Evolutionary conservation across 495 filamentous ascomycete genomes (phyloP), one percentile per base, ranked within the genome.

Genomic region (Neurospora sp.): DNA sequence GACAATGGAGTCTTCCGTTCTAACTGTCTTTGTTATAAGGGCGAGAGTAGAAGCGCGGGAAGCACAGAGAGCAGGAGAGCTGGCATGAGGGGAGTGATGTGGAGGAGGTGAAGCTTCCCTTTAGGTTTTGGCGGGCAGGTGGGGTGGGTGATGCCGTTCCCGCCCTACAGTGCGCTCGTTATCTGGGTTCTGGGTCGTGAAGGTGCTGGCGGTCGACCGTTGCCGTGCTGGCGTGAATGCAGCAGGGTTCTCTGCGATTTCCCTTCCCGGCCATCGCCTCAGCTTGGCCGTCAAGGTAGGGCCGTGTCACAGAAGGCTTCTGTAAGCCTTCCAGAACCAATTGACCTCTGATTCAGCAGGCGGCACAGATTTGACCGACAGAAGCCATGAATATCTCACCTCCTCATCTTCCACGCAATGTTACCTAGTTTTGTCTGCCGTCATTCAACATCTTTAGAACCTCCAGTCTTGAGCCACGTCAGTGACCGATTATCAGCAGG

Each of bases 71-170:
- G 70, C 39, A 42, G 73, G 42, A 72, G 39, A 35, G 72, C 40
- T 48, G 44, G 37, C 69, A 71, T 66, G 75, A 73, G 74, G 75
- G 77, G 72, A 76, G 73, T 39, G 72, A 42, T 54, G 69, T 73
- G 44, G 73, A 39, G 71, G 48, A 75, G 74, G 73, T 78, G 77
- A 78, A 78, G 76, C 31, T 31, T 31, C 3, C 27, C 77, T 77
- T 77, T 80, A 76, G 74, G 79, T 78, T 77, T 81, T 66, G 54
- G 54, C 54, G 74, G 72, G 75, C 48, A 73, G 77, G 79, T 81
- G 79, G 79, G 79, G 79, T 79, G 78, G 54, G 27, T 66, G 54
- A 66, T 35, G 54, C 54, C 54, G 73, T 72, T 79, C 72, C 77
- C 75, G 78, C 75, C 77, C 75, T 79, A 72, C 73, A 76, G 48